phyloP scores from a whole-genome alignment of 73 alveolate genomes.

The Blepharisma japonicum region DNA sequence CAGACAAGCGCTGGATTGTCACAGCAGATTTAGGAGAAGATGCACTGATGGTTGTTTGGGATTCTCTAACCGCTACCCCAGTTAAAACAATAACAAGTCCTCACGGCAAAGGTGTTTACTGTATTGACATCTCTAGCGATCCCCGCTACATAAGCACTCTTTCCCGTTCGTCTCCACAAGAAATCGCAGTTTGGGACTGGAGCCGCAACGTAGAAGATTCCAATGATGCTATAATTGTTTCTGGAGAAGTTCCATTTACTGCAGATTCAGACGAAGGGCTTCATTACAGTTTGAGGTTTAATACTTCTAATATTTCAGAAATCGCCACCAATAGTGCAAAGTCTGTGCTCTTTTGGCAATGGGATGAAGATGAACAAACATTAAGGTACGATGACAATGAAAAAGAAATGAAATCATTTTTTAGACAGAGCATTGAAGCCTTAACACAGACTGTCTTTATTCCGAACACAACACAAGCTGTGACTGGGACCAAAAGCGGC shows the following conservation, averaged over 20 bases:
- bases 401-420: conserved; percentile 47
- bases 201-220: conserved; percentile 4
- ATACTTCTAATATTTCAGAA: conserved; percentile 30
- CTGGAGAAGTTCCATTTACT: conserved; percentile 19
- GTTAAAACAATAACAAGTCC: conserved; percentile 90
- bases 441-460: conserved; percentile 93
- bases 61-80: conserved; percentile 91
- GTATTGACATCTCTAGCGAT: conserved; percentile 68
- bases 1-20: conserved; percentile 86
- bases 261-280: background rate
- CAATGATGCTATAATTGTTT: conserved; percentile 12
- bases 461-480: conserved; percentile 85
- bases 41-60: conserved; percentile 96
- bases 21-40: conserved; percentile 98
- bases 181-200: conserved; percentile 58
- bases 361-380: conserved; percentile 65
- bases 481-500: conserved; percentile 95
- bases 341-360: conserved; percentile 69
- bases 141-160: conserved; percentile 43
- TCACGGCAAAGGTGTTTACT: conserved; percentile 92
- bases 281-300: conserved; percentile 32
- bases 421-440: conserved; percentile 58
- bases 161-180: conserved; percentile 29
- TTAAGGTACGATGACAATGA: conserved; percentile 72
- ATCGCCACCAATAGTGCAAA: conserved; percentile 73